These are phyloP conservation scores for Taphrina betulina DNA, from an alignment of 1,139 yeast species.

Conservation along the genomic window DNA sequence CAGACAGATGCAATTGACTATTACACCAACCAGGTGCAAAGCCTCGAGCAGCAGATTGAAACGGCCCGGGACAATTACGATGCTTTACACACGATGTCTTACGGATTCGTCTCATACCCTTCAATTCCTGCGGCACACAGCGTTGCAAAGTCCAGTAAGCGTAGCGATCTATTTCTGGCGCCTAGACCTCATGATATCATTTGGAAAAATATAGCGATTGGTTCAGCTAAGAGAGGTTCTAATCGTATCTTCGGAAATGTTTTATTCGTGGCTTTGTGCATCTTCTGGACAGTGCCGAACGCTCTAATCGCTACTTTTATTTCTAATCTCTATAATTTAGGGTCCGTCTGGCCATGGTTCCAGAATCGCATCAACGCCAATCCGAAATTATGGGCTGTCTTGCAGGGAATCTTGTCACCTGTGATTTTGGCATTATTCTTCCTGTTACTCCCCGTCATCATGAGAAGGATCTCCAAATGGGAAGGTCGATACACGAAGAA, in stretches of 20 bases:
- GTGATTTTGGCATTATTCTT: constrained; percentile 45
- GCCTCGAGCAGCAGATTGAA: constrained; percentile 41
- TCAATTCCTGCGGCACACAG: constrained; percentile 38
- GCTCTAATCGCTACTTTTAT: constrained; percentile 49
- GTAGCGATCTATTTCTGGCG: constrained; percentile 40
- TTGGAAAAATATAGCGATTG: constrained; percentile 46
- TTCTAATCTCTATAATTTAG: constrained; percentile 45
- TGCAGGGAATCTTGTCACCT: constrained; percentile 49
- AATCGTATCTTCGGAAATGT: constrained; percentile 46
- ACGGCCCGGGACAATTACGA: constrained; percentile 40
- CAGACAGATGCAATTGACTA: constrained; percentile 44
- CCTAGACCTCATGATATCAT: constrained; percentile 47
- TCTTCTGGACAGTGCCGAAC: constrained; percentile 48
- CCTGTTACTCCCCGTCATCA: constrained; percentile 44
- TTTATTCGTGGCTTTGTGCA: constrained; percentile 42
- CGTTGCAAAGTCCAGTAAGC: constrained; percentile 31
- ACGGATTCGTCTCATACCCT: constrained; percentile 46
- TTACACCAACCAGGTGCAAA: constrained; percentile 39
- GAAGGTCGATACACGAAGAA: constrained; percentile 47
- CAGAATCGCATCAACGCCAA: constrained; percentile 42
- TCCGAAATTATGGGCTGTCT: constrained; percentile 43
- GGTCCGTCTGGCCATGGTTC: constrained; percentile 45
- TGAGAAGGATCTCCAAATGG: constrained; percentile 46
- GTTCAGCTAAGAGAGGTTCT: constrained; percentile 41
- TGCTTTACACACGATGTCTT: constrained; percentile 42